These are phyloP conservation scores for Stygiomarasmius scandens DNA, from an alignment of 1,284 basidiomycete species.

Conservation along the genomic window DNA sequence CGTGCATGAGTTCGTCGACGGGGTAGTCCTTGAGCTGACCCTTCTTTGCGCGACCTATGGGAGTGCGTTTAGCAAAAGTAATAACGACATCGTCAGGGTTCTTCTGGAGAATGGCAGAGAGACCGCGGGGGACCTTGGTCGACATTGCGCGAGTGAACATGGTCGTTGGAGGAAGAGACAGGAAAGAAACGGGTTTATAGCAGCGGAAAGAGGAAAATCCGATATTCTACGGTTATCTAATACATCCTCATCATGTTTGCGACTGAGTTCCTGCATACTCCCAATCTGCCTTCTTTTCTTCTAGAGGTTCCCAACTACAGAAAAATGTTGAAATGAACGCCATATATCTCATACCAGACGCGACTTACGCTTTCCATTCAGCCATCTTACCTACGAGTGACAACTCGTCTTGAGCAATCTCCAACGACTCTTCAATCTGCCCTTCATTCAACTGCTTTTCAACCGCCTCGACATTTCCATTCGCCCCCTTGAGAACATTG, in stretches of 20 bases:
- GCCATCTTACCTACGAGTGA: conserved; percentile 81
- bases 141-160: conserved; percentile 44
- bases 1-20: conserved; percentile 73
- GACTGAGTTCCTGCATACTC: conserved; percentile 65
- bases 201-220: neutral
- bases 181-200: conserved; percentile 2
- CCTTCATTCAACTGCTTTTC: conserved; percentile 80
- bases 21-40: conserved; percentile 79
- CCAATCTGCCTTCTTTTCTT: conserved; percentile 91
- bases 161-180: conserved; percentile 1
- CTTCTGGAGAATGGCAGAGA: conserved; percentile 59
- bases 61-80: conserved; percentile 81
- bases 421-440: conserved; percentile 82
- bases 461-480: conserved; percentile 64
- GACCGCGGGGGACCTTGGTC: conserved; percentile 46
- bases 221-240: neutral
- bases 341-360: conserved; percentile 7
- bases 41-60: conserved; percentile 77
- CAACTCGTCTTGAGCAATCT: conserved; percentile 85
- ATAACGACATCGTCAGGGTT: conserved; percentile 83
- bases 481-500: conserved; percentile 69
- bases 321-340: neutral
- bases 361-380: conserved; percentile 94
- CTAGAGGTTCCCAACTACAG: conserved; percentile 83
- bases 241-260: conserved; percentile 23